Base-by-base conservation (phyloP, 192 early-diverging fungal species). In the Coemansia umbellata region DNA sequence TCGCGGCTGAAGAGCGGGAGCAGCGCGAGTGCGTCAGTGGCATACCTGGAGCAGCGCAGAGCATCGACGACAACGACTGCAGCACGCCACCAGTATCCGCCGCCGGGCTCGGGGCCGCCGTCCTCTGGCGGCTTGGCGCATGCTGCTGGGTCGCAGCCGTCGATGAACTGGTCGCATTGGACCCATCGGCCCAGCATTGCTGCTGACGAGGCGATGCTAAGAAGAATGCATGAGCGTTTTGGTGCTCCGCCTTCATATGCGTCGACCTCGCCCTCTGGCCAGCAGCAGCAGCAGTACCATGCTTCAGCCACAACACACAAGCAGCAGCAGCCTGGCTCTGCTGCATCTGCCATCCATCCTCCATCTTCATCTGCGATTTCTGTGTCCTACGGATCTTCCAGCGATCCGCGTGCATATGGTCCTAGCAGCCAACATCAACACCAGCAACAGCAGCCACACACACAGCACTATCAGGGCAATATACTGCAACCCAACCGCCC, bases 181-280 rank as follows among this genome's bases (percentile, higher is more conserved):
- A 67, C 67, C 11, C 63, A 66, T 18, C 59, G 75, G 3, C 75
- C 75, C 8, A 78, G 75, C 44, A 72, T 78, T 31, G 75, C 75
- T 4, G 75, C 75, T 6, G 75, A 78, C 31, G 75, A 78, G 56
- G 67, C 68, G 10, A 70, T 77, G 74, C 50, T 66, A 35, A 58
- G 74, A 27, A 39, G 74, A n/a, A 60, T 78, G 68, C 75, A 72
- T 14, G 65, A 66, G 59, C 75, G 58, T 24, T 78, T 72, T 51
- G 74, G 68, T 26, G 60, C 55, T 5, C 53, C 37, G 1, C 56
- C 50, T 6, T 45, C 43, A 11, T 45, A 26, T 3, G 43, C 43
- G 2, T 18, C 41, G 6, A 47, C 37, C 28, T 47, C 21, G 13
- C 8, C 30, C 15, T 4, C 43, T 5, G 9, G 35, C 36, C 2